Conservation (phyloP, 768 basidiomycete genomes). For the Boletellus ananas region DNA sequence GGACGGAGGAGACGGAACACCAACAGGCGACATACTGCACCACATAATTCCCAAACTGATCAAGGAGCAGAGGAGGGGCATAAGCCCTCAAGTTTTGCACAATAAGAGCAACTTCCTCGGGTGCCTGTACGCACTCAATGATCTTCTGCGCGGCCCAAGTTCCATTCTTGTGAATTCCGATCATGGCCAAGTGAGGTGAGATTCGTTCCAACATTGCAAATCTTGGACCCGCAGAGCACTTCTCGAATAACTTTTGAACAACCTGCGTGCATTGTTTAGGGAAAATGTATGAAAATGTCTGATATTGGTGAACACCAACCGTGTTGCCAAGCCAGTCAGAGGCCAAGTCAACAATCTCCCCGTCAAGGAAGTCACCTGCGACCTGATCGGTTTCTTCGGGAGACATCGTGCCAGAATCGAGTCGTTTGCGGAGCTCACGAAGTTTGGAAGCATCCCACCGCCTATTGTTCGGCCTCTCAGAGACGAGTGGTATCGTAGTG, state of each 20-base stretch:
- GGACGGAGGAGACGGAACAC: background rate
- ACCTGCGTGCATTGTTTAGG: slow-evolving; percentile 46
- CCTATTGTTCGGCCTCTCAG: slow-evolving; percentile 79
- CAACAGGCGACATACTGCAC: slow-evolving; percentile 62
- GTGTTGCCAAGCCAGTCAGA: slow-evolving; percentile 99
- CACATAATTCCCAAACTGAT: slow-evolving; percentile 92
- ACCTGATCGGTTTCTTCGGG: slow-evolving; percentile 88
- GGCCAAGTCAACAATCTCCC: slow-evolving; percentile 91
- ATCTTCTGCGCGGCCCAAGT: slow-evolving; percentile 99
- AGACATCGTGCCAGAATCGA: slow-evolving; percentile 85
- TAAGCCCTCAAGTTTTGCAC: slow-evolving; percentile 87
- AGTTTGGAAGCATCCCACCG: slow-evolving; percentile 93
- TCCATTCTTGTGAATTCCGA: slow-evolving; percentile 99
- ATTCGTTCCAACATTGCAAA: slow-evolving; percentile 93
- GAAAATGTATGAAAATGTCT: background rate
- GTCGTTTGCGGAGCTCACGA: slow-evolving; percentile 88
- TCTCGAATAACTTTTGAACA: slow-evolving; percentile 96
- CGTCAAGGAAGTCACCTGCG: slow-evolving; percentile 85
- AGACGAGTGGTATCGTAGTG: slow-evolving; percentile 87
- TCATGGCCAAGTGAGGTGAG: slow-evolving; percentile 90
- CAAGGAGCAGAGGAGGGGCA: slow-evolving; percentile 87
- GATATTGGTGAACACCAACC: slow-evolving; percentile 19
- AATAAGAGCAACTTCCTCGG: slow-evolving; percentile 83
- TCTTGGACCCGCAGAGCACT: slow-evolving; percentile 71
- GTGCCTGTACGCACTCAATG: slow-evolving; percentile 87